These are phyloP conservation scores for Trichoderma afroharzianum DNA, from an alignment of 2,329 filamentous ascomycete species.

Conservation along the genomic window DNA sequence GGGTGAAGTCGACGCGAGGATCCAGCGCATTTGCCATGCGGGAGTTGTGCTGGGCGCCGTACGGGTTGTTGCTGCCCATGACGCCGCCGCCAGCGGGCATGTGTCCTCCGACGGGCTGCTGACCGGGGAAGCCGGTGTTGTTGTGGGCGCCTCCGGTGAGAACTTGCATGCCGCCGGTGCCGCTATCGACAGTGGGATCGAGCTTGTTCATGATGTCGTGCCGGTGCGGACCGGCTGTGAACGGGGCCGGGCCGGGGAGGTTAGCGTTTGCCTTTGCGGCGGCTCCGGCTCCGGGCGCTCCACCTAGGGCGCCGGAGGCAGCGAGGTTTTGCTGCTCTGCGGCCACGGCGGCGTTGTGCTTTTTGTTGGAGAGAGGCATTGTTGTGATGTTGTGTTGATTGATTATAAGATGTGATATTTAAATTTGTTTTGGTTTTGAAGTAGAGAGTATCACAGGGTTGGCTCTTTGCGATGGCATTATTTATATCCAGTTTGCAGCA, in stretches of 20 bases:
- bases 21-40: constrained; percentile 43
- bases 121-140: not conserved
- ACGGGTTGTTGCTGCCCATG: constrained; percentile 13
- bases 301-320: not conserved
- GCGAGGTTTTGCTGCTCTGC: constrained; percentile 9
- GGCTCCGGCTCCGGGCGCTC: not conserved
- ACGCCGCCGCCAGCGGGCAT: not conserved
- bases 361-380: constrained; percentile 11
- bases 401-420: not conserved
- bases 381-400: not conserved
- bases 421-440: not conserved
- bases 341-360: not conserved
- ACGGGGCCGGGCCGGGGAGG: constrained; percentile 19
- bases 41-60: constrained; percentile 29
- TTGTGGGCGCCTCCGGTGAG: not conserved
- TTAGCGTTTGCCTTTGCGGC: not conserved
- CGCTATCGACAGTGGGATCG: constrained; percentile 19
- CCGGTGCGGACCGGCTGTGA: constrained; percentile 19
- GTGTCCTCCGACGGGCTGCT: not conserved
- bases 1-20: constrained; percentile 42
- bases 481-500: not conserved
- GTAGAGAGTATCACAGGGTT: too few relatives aligned
- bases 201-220: constrained; percentile 21
- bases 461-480: not conserved
- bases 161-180: constrained; percentile 15